phyloP scores from a whole-genome alignment of 2,329 filamentous ascomycete species.

The Curvularia sp. region DNA sequence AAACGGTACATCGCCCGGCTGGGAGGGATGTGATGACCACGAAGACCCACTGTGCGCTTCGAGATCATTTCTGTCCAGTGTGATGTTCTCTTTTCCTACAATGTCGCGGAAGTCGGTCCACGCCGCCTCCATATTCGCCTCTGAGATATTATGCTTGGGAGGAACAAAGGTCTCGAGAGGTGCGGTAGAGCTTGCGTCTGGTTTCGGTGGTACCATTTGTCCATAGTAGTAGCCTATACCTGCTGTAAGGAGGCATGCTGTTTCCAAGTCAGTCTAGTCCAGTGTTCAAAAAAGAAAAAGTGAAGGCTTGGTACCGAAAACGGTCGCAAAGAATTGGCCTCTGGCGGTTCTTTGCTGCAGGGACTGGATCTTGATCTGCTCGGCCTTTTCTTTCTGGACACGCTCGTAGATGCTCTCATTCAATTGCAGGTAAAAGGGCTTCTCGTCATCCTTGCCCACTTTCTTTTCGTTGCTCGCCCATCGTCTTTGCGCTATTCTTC shows the following conservation, averaged over 20 bases:
- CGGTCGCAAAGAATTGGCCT: constrained; percentile 50
- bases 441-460: constrained; percentile 39
- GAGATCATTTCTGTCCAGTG: constrained; percentile 62
- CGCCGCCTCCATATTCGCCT: constrained; percentile 67
- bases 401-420: constrained; percentile 68
- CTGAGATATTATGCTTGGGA: constrained; percentile 63
- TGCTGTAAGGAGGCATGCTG: constrained; percentile 61
- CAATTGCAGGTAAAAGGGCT: constrained; percentile 66
- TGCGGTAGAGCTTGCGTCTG: constrained; percentile 63
- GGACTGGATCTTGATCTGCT: constrained; percentile 55
- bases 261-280: constrained; percentile 13
- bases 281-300: background rate
- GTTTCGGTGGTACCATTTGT: constrained; percentile 56
- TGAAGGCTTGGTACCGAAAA: constrained; percentile 28
- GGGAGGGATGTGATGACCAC: constrained; percentile 64
- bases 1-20: constrained; percentile 56
- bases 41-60: constrained; percentile 67
- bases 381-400: constrained; percentile 64
- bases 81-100: constrained; percentile 69
- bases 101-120: constrained; percentile 69
- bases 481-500: constrained; percentile 38
- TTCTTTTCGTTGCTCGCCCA: constrained; percentile 46
- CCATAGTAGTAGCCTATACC: constrained; percentile 64
- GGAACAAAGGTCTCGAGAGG: constrained; percentile 58
- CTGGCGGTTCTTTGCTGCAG: constrained; percentile 37